These are phyloP conservation scores for Backusella australiensis DNA, from an alignment of 192 early-diverging fungal species.

Conservation along the genomic window DNA sequence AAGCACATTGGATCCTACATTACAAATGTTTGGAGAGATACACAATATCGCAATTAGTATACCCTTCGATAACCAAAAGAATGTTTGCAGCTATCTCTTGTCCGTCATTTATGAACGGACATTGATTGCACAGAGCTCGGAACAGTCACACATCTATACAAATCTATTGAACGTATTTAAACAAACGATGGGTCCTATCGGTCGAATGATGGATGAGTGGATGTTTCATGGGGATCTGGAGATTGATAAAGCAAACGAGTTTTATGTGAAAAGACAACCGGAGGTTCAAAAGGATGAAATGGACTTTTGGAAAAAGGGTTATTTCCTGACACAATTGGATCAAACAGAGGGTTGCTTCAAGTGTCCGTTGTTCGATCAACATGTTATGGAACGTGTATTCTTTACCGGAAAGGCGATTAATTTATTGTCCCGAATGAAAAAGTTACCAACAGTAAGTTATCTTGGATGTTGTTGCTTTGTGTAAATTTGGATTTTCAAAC, in stretches of 20 bases:
- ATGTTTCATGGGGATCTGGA: slow-evolving; percentile 32
- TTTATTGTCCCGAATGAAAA: not conserved
- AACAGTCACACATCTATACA: not conserved
- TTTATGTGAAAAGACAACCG: slow-evolving; percentile 25
- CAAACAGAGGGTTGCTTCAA: not conserved
- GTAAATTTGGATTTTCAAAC: not conserved
- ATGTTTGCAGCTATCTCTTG: slow-evolving; percentile 4
- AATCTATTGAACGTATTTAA: slow-evolving; percentile 2
- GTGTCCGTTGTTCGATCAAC: slow-evolving; percentile 11
- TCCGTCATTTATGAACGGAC: slow-evolving; percentile 11
- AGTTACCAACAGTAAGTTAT: not conserved
- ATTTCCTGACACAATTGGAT: slow-evolving; percentile 5
- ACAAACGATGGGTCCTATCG: slow-evolving; percentile 21
- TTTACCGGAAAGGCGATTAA: slow-evolving; percentile 12
- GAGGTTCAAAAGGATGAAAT: slow-evolving; percentile 11
- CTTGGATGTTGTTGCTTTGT: not conserved
- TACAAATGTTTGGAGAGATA: slow-evolving; percentile 6
- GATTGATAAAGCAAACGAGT: slow-evolving; percentile 33
- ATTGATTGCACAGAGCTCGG: not conserved
- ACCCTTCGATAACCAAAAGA: not conserved
- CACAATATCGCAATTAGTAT: not conserved
- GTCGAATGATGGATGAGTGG: slow-evolving; percentile 42
- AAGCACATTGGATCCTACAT: not conserved
- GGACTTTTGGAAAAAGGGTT: slow-evolving; percentile 34
- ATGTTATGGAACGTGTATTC: not conserved